Conservation (phyloP, 2,329 filamentous ascomycete species). For the Fusarium concolor region DNA sequence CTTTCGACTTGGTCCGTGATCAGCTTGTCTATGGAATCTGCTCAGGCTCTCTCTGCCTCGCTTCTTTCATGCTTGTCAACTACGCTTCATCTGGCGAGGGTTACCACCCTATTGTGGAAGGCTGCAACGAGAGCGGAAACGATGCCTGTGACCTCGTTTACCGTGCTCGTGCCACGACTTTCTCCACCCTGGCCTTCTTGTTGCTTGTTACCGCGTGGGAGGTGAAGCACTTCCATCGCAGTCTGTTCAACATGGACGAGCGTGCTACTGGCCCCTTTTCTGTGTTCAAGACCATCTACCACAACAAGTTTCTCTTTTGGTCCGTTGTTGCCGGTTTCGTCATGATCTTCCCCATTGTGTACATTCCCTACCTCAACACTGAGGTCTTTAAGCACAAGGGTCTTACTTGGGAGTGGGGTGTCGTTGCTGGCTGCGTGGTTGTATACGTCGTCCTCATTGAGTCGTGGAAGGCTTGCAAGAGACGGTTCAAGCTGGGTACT, state of each 20-base stretch:
- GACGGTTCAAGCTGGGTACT: constrained; percentile 56
- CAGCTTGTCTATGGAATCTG: constrained; percentile 74
- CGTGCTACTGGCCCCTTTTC: constrained; percentile 61
- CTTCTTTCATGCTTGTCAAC: constrained; percentile 69
- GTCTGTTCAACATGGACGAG: constrained; percentile 74
- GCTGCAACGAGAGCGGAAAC: constrained; percentile 68
- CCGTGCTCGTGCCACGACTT: constrained; percentile 74
- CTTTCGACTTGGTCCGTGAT: constrained; percentile 71
- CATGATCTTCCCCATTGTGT: constrained; percentile 71
- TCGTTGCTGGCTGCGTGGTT: constrained; percentile 69
- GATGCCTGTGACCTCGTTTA: constrained; percentile 67
- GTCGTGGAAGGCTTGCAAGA: constrained; percentile 76
- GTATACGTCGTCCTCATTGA: constrained; percentile 74
- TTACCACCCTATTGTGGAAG: constrained; percentile 60
- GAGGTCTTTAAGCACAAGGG: constrained; percentile 76
- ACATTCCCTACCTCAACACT: constrained; percentile 74
- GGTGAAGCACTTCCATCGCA: constrained; percentile 76
- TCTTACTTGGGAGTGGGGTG: constrained; percentile 78
- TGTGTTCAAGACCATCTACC: constrained; percentile 71
- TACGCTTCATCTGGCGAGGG: constrained; percentile 62
- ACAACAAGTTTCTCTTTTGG: constrained; percentile 76
- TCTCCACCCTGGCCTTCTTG: constrained; percentile 75
- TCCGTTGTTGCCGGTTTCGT: constrained; percentile 70
- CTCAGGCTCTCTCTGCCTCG: constrained; percentile 72
- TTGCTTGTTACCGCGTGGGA: constrained; percentile 79